Conservation (phyloP, 306 rosid species). For the Vigna unguiculata region DNA sequence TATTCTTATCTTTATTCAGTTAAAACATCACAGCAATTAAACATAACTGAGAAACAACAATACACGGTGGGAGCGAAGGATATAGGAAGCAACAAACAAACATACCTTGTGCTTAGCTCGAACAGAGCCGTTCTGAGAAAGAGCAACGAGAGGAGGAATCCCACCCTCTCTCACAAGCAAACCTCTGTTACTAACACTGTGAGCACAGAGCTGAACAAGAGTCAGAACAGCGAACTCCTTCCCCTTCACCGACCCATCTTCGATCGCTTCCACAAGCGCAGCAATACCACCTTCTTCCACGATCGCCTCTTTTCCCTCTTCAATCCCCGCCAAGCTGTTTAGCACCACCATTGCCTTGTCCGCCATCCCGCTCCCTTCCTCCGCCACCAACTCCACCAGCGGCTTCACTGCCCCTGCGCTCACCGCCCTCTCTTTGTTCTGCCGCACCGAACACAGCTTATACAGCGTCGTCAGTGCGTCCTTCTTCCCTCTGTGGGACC, state of each 20-base stretch:
- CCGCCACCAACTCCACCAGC: constrained; percentile 76
- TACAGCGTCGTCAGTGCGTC: constrained; percentile 80
- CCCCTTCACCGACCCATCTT: constrained; percentile 81
- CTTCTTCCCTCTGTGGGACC: constrained; percentile 79
- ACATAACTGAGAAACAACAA: too few species aligned
- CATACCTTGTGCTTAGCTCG: constrained; percentile 78
- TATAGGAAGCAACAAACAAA: background rate
- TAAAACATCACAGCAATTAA: too few species aligned
- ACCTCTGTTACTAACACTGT: constrained; percentile 66
- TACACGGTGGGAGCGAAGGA: too few species aligned
- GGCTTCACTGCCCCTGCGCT: constrained; percentile 83
- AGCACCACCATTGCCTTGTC: constrained; percentile 89
- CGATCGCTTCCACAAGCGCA: constrained; percentile 82
- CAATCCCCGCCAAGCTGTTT: constrained; percentile 71
- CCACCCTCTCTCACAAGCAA: constrained; percentile 87
- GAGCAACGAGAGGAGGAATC: constrained; percentile 84
- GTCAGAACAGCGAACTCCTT: constrained; percentile 81
- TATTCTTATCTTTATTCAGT: too few species aligned
- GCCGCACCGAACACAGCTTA: constrained; percentile 75
- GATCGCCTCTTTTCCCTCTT: constrained; percentile 72
- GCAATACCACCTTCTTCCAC: constrained; percentile 80
- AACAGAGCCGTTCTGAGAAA: constrained; percentile 73
- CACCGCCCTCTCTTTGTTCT: constrained; percentile 81
- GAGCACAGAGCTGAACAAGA: constrained; percentile 67
- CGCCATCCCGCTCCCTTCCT: constrained; percentile 75